A percentile compares a stretch with the other conserved stretches of the same genome.
Conservation (phyloP, 371 early-diverging fungal species). For the Cokeromyces recurvatus region DNA sequence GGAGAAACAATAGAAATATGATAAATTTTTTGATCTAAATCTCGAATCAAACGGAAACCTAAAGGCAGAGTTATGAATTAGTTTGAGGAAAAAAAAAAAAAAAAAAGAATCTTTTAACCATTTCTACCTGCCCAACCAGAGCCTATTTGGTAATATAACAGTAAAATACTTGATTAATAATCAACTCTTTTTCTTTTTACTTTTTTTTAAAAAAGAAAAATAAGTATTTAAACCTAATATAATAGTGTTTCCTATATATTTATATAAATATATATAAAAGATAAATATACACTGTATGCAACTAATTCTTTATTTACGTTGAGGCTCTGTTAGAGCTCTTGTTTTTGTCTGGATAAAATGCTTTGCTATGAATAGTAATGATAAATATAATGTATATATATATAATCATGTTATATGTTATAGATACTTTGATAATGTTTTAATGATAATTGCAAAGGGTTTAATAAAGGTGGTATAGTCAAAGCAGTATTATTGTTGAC, state of each 20-base stretch:
- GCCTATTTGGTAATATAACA: slow-evolving; percentile 32
- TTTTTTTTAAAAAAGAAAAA: too few species aligned
- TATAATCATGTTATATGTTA: too few species aligned
- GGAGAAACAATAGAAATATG: slow-evolving; percentile 72
- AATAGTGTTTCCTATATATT: slow-evolving; percentile 9
- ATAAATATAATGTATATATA: too few species aligned
- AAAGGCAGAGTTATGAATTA: neutral
- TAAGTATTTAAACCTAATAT: slow-evolving; percentile 16
- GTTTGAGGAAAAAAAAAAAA: neutral
- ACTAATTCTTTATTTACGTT: slow-evolving; percentile 10
- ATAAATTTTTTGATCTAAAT: slow-evolving; percentile 54
- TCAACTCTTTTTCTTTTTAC: too few species aligned
- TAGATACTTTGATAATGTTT: too few species aligned
- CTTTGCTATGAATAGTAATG: slow-evolving; percentile 5
- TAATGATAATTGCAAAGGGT: too few species aligned
- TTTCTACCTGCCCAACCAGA: slow-evolving; percentile 71
- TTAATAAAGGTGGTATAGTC: too few species aligned
- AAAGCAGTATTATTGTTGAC: too few species aligned
- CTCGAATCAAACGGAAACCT: slow-evolving; percentile 62
- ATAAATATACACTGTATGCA: too few species aligned
- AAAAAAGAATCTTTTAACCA: neutral
- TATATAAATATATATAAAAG: too few species aligned
- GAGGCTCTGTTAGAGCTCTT: slow-evolving; percentile 19
- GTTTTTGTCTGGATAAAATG: slow-evolving; percentile 22
- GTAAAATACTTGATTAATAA: neutral